Evolutionary conservation across 2,329 filamentous ascomycete genomes (phyloP).

Genomic region (Talaromyces amestolkiae): DNA sequence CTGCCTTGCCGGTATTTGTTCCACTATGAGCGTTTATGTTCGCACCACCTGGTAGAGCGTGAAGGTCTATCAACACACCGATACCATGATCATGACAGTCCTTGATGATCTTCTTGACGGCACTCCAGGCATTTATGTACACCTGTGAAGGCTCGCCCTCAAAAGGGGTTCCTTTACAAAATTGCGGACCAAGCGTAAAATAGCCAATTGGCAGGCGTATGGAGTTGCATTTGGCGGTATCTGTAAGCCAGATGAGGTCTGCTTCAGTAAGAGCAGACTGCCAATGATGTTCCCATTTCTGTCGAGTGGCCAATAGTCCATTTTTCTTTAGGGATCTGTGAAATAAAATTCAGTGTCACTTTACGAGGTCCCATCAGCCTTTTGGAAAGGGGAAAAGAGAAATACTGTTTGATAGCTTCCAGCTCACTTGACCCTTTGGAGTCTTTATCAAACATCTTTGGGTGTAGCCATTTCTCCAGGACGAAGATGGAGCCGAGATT

Average conservation of each 20-base stretch:
- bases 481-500: conserved; percentile 61
- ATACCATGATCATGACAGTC: conserved; percentile 51
- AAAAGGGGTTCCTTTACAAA: conserved; percentile 54
- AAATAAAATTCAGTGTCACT: not conserved
- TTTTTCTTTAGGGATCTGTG: conserved; percentile 43
- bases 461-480: conserved; percentile 59
- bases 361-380: not conserved
- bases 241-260: conserved; percentile 54
- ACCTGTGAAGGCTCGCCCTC: conserved; percentile 45
- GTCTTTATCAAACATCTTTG: conserved; percentile 49
- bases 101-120: conserved; percentile 48
- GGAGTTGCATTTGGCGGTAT: conserved; percentile 54
- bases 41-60: conserved; percentile 58
- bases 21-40: conserved; percentile 58
- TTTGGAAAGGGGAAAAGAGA: conserved; percentile 17
- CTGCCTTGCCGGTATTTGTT: conserved; percentile 51
- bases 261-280: conserved; percentile 48
- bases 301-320: conserved; percentile 49
- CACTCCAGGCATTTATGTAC: conserved; percentile 55
- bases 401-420: conserved; percentile 45
- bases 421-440: conserved; percentile 49
- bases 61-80: conserved; percentile 58
- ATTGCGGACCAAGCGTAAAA: conserved; percentile 54
- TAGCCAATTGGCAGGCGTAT: conserved; percentile 62
- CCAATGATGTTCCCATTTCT: conserved; percentile 57